These are phyloP conservation scores for Ceratocystis eucalypticola DNA, from an alignment of 2,329 filamentous ascomycete species.

Conservation along the genomic window DNA sequence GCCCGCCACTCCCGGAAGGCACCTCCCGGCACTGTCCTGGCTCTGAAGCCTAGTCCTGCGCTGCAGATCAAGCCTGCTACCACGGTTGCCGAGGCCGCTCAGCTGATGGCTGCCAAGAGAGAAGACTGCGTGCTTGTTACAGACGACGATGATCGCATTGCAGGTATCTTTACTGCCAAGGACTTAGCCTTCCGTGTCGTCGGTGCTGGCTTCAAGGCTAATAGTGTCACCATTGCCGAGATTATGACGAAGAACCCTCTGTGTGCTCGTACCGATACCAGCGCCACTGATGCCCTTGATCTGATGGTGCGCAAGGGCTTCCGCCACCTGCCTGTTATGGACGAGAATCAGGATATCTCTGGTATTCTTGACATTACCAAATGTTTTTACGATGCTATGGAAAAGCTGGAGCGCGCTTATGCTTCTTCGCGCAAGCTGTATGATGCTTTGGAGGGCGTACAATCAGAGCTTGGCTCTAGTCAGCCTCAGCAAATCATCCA, in stretches of 20 bases:
- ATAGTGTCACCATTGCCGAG: conserved; percentile 82
- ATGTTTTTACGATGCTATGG: conserved; percentile 99
- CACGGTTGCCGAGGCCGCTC: conserved; percentile 88
- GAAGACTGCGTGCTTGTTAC: conserved; percentile 97
- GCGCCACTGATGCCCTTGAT: conserved; percentile 91
- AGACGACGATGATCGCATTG: conserved; percentile 93
- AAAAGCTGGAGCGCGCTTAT: conserved; percentile 95
- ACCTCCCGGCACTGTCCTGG: conserved; percentile 87
- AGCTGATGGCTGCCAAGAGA: conserved; percentile 96
- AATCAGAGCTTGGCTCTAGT: conserved; percentile 87
- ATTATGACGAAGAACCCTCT: conserved; percentile 99
- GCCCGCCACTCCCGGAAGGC: conserved; percentile 82
- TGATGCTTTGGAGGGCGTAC: conserved; percentile 91
- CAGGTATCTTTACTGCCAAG: conserved; percentile 97
- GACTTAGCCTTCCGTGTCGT: conserved; percentile 96
- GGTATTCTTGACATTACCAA: conserved; percentile 98
- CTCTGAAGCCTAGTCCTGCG: conserved; percentile 85
- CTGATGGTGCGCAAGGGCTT: conserved; percentile 98
- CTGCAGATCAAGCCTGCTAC: conserved; percentile 94
- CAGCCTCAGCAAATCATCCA: conserved; percentile 98
- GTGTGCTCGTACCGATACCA: conserved; percentile 93
- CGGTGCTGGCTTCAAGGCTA: conserved; percentile 76
- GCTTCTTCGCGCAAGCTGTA: conserved; percentile 96
- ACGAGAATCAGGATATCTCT: conserved; percentile 98
- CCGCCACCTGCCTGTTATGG: conserved; percentile 95